These are phyloP conservation scores for Casuarina equisetifolia DNA, from an alignment of 306 rosid genomes.

Conservation along the genomic window DNA sequence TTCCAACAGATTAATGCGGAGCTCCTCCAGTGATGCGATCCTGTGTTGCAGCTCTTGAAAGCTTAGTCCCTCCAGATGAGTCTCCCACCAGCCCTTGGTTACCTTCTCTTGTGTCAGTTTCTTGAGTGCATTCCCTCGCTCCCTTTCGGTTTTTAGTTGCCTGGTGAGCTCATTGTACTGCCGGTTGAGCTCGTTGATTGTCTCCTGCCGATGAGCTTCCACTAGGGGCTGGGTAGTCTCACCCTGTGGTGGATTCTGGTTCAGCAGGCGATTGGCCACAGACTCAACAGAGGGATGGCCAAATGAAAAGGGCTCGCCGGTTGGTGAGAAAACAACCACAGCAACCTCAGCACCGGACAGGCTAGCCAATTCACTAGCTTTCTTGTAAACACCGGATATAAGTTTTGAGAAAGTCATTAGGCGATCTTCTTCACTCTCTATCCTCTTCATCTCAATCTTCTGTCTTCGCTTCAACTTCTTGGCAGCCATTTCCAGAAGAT, in stretches of 20 bases:
- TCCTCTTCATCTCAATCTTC: conserved; percentile 50
- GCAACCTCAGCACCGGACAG: conserved; percentile 46
- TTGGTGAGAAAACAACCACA: conserved; percentile 48
- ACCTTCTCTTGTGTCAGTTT: conserved; percentile 14
- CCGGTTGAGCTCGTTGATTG: conserved; percentile 18
- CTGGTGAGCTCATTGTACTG: conserved; percentile 15
- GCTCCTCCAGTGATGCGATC: conserved; percentile 19
- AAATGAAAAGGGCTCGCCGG: conserved; percentile 44
- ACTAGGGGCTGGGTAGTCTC: conserved; percentile 12
- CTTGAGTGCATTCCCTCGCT: conserved; percentile 27
- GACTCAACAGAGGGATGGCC: conserved; percentile 49
- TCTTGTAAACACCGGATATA: conserved; percentile 57
- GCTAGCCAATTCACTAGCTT: conserved; percentile 60
- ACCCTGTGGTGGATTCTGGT: background rate
- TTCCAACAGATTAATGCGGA: background rate
- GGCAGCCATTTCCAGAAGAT: background rate
- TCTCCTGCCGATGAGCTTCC: background rate
- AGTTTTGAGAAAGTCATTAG: conserved; percentile 61
- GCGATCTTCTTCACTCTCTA: conserved; percentile 32
- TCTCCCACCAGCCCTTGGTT: conserved; percentile 35
- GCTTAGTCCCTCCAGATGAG: conserved; percentile 4
- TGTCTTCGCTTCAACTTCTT: conserved; percentile 22
- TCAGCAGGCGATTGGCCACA: conserved; percentile 34
- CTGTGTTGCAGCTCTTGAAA: conserved; percentile 19
- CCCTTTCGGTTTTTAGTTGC: conserved; percentile 36